Conservation (phyloP, 1,284 basidiomycete genomes). For the Wolfiporia cocos region DNA sequence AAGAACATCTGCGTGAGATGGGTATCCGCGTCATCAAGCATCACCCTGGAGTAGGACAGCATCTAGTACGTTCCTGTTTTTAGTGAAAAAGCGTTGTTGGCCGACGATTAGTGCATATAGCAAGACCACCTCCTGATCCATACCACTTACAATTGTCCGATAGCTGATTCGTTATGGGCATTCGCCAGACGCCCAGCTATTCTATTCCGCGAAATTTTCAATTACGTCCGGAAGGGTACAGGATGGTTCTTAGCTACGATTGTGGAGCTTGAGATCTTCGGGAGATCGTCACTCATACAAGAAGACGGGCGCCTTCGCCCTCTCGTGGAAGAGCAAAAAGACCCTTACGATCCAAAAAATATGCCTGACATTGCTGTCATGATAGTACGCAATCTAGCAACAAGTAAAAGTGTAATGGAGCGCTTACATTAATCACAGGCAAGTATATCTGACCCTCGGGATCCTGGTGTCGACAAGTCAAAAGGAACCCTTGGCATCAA, state of each 20-base stretch:
- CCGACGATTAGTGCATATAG: too few species aligned
- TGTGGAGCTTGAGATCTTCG: slow-evolving; percentile 22
- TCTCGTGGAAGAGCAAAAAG: slow-evolving; percentile 13
- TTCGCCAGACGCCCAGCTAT: slow-evolving; percentile 8
- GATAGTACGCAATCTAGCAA: slow-evolving; percentile 16
- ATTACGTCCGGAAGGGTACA: slow-evolving; percentile 23
- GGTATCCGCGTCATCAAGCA: slow-evolving; percentile 24
- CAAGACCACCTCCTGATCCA: slow-evolving; percentile 28
- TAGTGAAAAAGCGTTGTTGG: too few species aligned
- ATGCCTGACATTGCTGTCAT: slow-evolving; percentile 32
- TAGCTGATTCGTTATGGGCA: slow-evolving; percentile 20
- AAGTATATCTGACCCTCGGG: not conserved
- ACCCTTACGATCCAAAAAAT: slow-evolving; percentile 4
- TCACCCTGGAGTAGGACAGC: slow-evolving; percentile 26
- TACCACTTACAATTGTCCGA: slow-evolving; percentile 21
- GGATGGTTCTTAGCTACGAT: slow-evolving; percentile 21
- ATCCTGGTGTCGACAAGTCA: not conserved
- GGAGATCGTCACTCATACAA: slow-evolving; percentile 20
- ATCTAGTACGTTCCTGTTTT: slow-evolving; percentile 3
- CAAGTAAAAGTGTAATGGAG: too few species aligned
- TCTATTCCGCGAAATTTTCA: slow-evolving; percentile 19
- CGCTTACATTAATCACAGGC: too few species aligned
- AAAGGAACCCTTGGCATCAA: not conserved
- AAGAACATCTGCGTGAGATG: slow-evolving; percentile 21
- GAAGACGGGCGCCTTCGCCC: slow-evolving; percentile 18